phyloP scores from a whole-genome alignment of 305 asterid genomes.

The Fraxinus nigra region DNA sequence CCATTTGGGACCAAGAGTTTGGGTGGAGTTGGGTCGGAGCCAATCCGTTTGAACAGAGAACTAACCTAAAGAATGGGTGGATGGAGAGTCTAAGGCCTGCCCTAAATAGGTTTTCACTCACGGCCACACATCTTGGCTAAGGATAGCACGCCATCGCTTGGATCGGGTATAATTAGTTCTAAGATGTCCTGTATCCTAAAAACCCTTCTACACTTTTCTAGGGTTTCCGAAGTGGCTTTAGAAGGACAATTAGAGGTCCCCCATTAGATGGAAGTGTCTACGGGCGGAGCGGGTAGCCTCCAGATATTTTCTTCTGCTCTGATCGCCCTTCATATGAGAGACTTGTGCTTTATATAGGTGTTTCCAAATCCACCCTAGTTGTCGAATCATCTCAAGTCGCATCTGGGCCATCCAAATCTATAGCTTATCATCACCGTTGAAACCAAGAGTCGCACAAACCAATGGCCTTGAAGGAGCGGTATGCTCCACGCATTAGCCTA shows the following conservation, averaged over 20 bases:
- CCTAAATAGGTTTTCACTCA: not conserved
- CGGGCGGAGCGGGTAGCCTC: no score
- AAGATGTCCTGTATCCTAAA: not conserved
- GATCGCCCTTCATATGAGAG: no score
- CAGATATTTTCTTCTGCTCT: no score
- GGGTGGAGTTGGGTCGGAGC: not conserved
- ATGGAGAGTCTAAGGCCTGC: not conserved
- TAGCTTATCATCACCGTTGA: no score
- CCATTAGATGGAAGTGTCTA: not conserved
- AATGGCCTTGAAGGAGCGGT: no score
- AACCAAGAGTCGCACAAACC: no score
- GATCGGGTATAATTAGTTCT: not conserved
- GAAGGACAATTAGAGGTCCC: not conserved
- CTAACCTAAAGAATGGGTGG: not conserved
- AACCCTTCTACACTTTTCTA: not conserved
- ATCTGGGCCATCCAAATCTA: no score
- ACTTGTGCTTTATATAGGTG: no score
- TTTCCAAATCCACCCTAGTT: no score
- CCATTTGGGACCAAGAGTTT: not conserved
- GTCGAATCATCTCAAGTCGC: no score
- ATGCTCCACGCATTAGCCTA: no score
- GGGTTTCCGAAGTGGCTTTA: not conserved
- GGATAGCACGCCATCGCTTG: not conserved
- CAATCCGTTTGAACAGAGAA: not conserved
- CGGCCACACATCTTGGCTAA: not conserved